A percentile compares a stretch with the other conserved stretches of the same genome.
Conservation (phyloP, 768 basidiomycete species). For the Cystofilobasidium macerans region DNA sequence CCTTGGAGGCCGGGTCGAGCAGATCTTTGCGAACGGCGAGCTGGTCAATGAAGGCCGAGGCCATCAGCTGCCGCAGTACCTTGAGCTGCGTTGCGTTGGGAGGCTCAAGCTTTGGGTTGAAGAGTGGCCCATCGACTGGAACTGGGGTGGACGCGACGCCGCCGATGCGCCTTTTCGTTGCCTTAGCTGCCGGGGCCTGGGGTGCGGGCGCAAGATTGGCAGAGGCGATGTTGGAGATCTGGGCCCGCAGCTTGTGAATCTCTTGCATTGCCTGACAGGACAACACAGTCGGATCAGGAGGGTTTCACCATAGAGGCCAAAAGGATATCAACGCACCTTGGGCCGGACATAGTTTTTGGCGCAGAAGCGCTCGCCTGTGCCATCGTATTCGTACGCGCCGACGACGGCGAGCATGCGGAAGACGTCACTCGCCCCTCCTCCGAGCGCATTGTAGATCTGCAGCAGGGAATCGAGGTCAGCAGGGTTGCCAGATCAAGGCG, state of each 20-base stretch:
- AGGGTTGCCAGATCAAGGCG: not conserved
- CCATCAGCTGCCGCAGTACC: conserved; percentile 71
- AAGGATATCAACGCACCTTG: conserved; percentile 49
- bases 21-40: conserved; percentile 84
- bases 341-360: conserved; percentile 74
- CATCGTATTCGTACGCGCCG: conserved; percentile 88
- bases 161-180: not conserved
- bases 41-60: conserved; percentile 88
- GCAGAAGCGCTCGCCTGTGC: conserved; percentile 71
- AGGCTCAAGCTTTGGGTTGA: conserved; percentile 57
- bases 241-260: conserved; percentile 84
- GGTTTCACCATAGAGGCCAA: too few relatives aligned
- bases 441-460: conserved; percentile 68
- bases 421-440: conserved; percentile 68
- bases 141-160: not conserved
- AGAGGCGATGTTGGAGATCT: conserved; percentile 73
- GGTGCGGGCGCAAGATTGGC: conserved; percentile 47
- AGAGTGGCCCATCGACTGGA: conserved; percentile 43
- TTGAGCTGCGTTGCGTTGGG: conserved; percentile 72
- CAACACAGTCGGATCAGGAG: not conserved
- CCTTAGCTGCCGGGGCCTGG: not conserved
- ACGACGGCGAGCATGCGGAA: conserved; percentile 85
- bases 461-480: not conserved
- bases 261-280: conserved; percentile 82
- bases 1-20: conserved; percentile 47